These are phyloP conservation scores for Chalciporus piperatus DNA, from an alignment of 768 basidiomycete species.

Conservation along the genomic window DNA sequence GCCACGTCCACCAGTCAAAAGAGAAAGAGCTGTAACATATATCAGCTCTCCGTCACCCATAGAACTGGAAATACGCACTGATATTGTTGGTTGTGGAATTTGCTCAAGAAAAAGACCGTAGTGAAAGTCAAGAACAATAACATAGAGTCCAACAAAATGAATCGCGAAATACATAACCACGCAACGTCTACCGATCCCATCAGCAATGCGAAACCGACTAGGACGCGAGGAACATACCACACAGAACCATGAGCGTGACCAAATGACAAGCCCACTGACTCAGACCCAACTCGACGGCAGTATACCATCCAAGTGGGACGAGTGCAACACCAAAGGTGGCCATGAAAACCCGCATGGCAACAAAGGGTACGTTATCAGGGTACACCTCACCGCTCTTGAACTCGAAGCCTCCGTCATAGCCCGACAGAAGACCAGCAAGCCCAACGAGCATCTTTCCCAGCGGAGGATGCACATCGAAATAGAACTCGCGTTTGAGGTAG, in stretches of 20 bases:
- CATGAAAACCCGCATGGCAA: slow-evolving; percentile 93
- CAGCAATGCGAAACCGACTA: not conserved
- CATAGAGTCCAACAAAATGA: slow-evolving; percentile 98
- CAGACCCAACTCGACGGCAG: slow-evolving; percentile 92
- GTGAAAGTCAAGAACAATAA: slow-evolving; percentile 98
- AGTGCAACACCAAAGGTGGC: slow-evolving; percentile 93
- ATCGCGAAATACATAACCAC: slow-evolving; percentile 95
- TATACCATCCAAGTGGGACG: slow-evolving; percentile 97
- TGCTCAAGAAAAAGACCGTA: slow-evolving; percentile 90
- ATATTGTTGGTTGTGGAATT: slow-evolving; percentile 96
- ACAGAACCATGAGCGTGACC: slow-evolving; percentile 89
- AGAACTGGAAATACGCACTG: slow-evolving; percentile 52
- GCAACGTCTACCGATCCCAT: slow-evolving; percentile 69
- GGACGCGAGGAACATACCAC: slow-evolving; percentile 48
- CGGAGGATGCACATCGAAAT: slow-evolving; percentile 98
- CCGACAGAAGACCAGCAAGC: slow-evolving; percentile 83
- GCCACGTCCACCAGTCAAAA: slow-evolving; percentile 97
- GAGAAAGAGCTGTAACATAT: slow-evolving; percentile 70
- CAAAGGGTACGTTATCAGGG: slow-evolving; percentile 82
- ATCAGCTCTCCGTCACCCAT: slow-evolving; percentile 1
- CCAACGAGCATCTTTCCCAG: slow-evolving; percentile 99
- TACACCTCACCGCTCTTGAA: slow-evolving; percentile 92
- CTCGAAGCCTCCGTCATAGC: slow-evolving; percentile 89
- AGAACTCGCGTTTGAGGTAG: slow-evolving; percentile 98
- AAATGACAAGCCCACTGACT: slow-evolving; percentile 86